phyloP scores from a whole-genome alignment of 805 yeast species.

The Barnettozyma californica region DNA sequence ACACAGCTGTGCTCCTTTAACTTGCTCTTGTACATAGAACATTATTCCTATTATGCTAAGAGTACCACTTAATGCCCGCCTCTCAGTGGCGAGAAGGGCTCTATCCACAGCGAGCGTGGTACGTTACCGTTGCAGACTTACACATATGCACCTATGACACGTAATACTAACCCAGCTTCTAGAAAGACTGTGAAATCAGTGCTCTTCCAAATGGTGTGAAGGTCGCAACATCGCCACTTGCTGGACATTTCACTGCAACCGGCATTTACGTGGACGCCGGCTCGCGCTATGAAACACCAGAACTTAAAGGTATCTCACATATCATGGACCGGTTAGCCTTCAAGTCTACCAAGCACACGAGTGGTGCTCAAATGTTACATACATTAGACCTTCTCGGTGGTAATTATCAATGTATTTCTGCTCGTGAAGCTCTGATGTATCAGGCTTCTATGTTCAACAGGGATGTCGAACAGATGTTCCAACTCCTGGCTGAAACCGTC shows the following conservation, averaged over 20 bases:
- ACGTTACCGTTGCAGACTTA: neutral
- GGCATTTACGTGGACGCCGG: constrained; percentile 92
- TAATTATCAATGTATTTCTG: constrained; percentile 87
- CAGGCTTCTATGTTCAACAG: constrained; percentile 91
- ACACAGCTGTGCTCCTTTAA: neutral
- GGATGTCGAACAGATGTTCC: constrained; percentile 76
- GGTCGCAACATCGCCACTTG: constrained; percentile 78
- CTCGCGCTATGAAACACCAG: constrained; percentile 66
- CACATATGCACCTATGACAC: neutral
- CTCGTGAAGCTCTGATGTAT: constrained; percentile 86
- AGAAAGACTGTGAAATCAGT: constrained; percentile 23
- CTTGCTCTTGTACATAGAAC: neutral
- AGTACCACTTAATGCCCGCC: neutral
- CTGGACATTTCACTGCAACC: constrained; percentile 87
- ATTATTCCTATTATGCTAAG: neutral
- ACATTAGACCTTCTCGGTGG: constrained; percentile 82
- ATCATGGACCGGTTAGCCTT: constrained; percentile 82
- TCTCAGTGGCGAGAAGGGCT: constrained; percentile 4
- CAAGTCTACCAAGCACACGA: constrained; percentile 54
- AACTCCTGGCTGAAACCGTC: constrained; percentile 72
- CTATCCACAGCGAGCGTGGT: constrained; percentile 21
- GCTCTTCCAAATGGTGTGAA: constrained; percentile 70
- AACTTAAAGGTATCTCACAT: constrained; percentile 72
- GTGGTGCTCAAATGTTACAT: constrained; percentile 69
- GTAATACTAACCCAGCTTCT: neutral